phyloP scores from a whole-genome alignment of 78 protist genomes.

The Cavenderia fasciculata region DNA sequence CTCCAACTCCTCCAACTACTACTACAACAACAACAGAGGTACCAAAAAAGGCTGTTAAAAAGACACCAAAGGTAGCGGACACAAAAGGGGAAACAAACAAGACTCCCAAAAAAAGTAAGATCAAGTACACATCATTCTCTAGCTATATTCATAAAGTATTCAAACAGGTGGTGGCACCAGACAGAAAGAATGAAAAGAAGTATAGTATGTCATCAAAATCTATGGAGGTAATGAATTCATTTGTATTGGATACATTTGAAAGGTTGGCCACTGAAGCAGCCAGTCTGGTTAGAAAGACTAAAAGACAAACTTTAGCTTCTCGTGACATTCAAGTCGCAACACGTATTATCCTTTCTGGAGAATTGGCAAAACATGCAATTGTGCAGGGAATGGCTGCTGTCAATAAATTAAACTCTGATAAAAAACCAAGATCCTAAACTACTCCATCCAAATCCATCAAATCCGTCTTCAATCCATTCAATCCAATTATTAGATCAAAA shows the following conservation, averaged over 20 bases:
- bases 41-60: no score
- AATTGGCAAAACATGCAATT: conserved; percentile 96
- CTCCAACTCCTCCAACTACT: no score
- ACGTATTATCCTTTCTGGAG: conserved; percentile 93
- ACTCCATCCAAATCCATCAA: no score
- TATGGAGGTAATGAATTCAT: conserved; percentile 92
- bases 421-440: no score
- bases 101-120: conserved; percentile 30
- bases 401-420: conserved; percentile 87
- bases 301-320: conserved; percentile 76
- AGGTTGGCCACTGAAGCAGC: conserved; percentile 89
- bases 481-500: no score
- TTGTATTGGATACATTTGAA: conserved; percentile 90
- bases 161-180: conserved; percentile 78
- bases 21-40: no score
- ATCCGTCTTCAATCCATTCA: no score
- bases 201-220: conserved; percentile 88
- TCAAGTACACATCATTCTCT: conserved; percentile 48
- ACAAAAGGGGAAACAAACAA: no score
- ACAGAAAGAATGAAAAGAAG: conserved; percentile 65
- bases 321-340: conserved; percentile 94
- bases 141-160: conserved; percentile 89
- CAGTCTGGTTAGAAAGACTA: conserved; percentile 84
- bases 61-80: no score
- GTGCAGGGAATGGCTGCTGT: conserved; percentile 95